Percentiles rank a stretch among this genome's conserved stretches.
phyloP scores from a whole-genome alignment of 208 protist species.

The Trypanosoma lewisi region DNA sequence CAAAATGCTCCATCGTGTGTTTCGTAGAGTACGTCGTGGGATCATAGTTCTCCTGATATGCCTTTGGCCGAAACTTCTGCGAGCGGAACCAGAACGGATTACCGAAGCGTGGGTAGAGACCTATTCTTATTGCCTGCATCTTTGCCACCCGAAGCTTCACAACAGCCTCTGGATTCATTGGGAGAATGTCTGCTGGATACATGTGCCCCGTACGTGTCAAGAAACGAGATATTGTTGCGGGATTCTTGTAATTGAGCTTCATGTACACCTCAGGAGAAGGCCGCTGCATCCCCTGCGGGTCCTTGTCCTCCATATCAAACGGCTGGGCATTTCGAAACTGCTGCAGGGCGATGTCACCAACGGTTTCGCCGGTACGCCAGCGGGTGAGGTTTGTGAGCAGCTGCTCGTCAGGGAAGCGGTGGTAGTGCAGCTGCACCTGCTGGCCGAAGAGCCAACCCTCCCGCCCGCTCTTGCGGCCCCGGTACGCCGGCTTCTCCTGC shows the following conservation, averaged over 20 bases:
- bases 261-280: conserved; percentile 87
- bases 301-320: conserved; percentile 83
- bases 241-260: conserved; percentile 94
- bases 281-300: conserved; percentile 76
- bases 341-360: conserved; percentile 82
- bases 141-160: conserved; percentile 80
- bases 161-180: conserved; percentile 83
- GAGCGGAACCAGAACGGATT: conserved; percentile 91
- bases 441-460: conserved; percentile 88
- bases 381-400: conserved; percentile 83
- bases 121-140: conserved; percentile 81
- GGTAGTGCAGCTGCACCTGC: conserved; percentile 89
- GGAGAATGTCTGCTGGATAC: conserved; percentile 87
- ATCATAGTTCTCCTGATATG: conserved; percentile 89
- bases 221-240: conserved; percentile 85
- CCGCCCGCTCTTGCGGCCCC: conserved; percentile 77
- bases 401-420: conserved; percentile 86
- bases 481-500: conserved; percentile 81
- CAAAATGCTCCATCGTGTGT: conserved; percentile 89
- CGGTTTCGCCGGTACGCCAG: conserved; percentile 83
- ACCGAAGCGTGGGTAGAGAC: conserved; percentile 86
- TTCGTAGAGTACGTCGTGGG: conserved; percentile 87
- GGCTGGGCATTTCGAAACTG: conserved; percentile 91
- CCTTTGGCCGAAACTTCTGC: conserved; percentile 78
- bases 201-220: conserved; percentile 86